phyloP scores from a whole-genome alignment of 1,284 basidiomycete genomes.

The Malassezia sympodialis region DNA sequence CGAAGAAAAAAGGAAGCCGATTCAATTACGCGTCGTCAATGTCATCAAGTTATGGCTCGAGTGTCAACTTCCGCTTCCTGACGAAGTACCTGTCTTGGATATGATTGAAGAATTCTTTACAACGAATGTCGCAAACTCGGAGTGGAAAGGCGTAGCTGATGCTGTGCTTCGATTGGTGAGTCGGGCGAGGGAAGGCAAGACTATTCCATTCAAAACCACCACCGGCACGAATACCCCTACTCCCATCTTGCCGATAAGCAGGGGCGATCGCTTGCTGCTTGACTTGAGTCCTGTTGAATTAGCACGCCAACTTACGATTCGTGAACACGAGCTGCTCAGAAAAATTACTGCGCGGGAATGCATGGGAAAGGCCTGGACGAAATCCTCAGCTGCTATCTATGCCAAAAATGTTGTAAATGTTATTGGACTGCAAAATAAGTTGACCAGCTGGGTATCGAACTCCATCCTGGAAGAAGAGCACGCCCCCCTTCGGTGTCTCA shows the following conservation, averaged over 20 bases:
- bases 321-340: conserved; percentile 79
- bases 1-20: conserved; percentile 75
- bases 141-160: neutral
- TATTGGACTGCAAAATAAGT: conserved; percentile 53
- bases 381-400: conserved; percentile 22
- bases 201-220: neutral
- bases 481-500: neutral
- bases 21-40: conserved; percentile 54
- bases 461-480: conserved; percentile 66
- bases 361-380: conserved; percentile 54
- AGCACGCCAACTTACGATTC: conserved; percentile 83
- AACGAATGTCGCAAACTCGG: conserved; percentile 6
- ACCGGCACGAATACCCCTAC: conserved; percentile 43
- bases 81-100: neutral
- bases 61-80: neutral
- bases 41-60: conserved; percentile 51
- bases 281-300: conserved; percentile 84
- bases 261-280: conserved; percentile 68
- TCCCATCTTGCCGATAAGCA: conserved; percentile 64
- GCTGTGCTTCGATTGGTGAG: neutral
- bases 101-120: neutral
- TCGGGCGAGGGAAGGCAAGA: neutral
- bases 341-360: conserved; percentile 85
- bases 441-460: conserved; percentile 88
- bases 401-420: conserved; percentile 73